Conservation (phyloP, 805 yeast genomes). For the Ogataea pignaliae region DNA sequence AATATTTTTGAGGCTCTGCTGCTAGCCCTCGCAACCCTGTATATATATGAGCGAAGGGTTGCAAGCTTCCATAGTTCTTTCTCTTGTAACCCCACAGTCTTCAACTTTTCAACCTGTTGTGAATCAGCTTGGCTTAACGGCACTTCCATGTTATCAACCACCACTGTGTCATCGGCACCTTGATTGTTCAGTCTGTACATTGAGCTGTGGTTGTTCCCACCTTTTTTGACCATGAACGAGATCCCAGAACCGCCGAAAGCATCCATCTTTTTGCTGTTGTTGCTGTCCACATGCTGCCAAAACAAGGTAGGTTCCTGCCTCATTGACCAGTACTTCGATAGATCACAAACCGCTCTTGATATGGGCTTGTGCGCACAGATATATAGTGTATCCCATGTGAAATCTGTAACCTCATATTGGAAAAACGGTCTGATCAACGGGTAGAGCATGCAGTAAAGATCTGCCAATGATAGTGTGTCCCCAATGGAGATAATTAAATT, state of each 20-base stretch:
- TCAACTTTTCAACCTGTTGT: constrained; percentile 67
- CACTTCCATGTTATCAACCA: constrained; percentile 39
- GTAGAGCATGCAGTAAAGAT: constrained; percentile 74
- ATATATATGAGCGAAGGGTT: constrained; percentile 62
- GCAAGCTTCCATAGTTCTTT: constrained; percentile 81
- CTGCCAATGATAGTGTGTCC: constrained; percentile 64
- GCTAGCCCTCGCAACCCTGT: constrained; percentile 45
- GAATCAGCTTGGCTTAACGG: constrained; percentile 63
- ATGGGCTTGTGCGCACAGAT: constrained; percentile 67
- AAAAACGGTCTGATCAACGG: constrained; percentile 77
- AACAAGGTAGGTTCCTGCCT: constrained; percentile 66
- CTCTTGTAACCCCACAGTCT: constrained; percentile 67
- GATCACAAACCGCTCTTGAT: constrained; percentile 57
- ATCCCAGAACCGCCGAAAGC: constrained; percentile 43
- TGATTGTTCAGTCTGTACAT: constrained; percentile 15
- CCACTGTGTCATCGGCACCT: constrained; percentile 28
- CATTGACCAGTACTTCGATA: constrained; percentile 67
- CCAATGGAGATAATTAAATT: constrained; percentile 59
- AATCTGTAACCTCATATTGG: constrained; percentile 68
- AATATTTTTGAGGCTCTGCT: constrained; percentile 24
- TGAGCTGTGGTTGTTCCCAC: constrained; percentile 8
- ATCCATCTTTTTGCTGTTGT: constrained; percentile 27
- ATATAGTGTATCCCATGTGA: constrained; percentile 61
- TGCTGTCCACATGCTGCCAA: constrained; percentile 56
- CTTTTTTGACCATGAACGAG: constrained; percentile 28